Conservation (phyloP, 2,329 filamentous ascomycete genomes). For the Lachnellula suecica region DNA sequence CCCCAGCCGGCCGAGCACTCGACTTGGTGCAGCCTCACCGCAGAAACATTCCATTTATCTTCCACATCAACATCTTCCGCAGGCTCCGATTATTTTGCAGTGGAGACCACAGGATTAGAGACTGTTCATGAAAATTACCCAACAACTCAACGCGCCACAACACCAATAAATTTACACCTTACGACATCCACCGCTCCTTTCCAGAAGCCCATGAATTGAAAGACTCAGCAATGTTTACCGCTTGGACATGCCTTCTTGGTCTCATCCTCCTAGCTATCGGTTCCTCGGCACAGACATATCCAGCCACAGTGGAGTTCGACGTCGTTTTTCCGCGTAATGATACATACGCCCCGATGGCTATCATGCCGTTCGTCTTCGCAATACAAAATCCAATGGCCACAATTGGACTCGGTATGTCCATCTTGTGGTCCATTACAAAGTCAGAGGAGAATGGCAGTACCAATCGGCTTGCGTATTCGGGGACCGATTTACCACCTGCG, state of each 20-base stretch:
- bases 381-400: slow-evolving; percentile 20
- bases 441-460: too few species aligned
- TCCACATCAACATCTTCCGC: too few species aligned
- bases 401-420: neutral
- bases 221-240: neutral
- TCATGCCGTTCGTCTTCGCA: slow-evolving; percentile 28
- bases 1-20: too few species aligned
- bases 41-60: too few species aligned
- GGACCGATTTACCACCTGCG: neutral
- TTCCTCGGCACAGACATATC: neutral
- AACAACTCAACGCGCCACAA: too few species aligned
- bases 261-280: neutral
- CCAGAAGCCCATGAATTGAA: too few species aligned
- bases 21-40: too few species aligned
- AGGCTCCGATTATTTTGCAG: too few species aligned
- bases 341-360: slow-evolving; percentile 23
- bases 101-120: too few species aligned
- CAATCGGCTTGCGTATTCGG: neutral
- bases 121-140: too few species aligned
- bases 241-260: neutral
- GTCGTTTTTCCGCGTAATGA: slow-evolving; percentile 30
- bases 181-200: too few species aligned
- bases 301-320: slow-evolving; percentile 18
- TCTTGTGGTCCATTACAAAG: neutral
- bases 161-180: too few species aligned